phyloP scores from a whole-genome alignment of 495 filamentous ascomycete genomes.

The Neurospora intermedia region DNA sequence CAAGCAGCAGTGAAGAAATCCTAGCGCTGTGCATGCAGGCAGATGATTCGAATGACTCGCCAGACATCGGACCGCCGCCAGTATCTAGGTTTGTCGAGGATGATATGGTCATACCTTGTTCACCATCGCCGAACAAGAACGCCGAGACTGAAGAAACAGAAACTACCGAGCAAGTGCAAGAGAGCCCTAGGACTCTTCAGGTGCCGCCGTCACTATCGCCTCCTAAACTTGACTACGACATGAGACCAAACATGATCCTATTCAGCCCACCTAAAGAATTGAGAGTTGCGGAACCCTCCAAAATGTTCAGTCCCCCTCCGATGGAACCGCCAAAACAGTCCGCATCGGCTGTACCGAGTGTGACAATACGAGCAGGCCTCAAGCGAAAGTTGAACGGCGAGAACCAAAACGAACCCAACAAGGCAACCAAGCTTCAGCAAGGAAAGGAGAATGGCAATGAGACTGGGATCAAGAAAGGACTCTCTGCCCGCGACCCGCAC shows the following conservation, averaged over 20 bases:
- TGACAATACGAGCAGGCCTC: slow-evolving; percentile 14
- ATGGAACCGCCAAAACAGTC: neutral
- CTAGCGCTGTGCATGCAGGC: slow-evolving; percentile 39
- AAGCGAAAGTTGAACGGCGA: slow-evolving; percentile 29
- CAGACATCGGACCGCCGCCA: slow-evolving; percentile 55
- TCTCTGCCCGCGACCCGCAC: slow-evolving; percentile 5
- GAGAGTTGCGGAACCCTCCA: neutral
- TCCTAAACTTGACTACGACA: slow-evolving; percentile 11
- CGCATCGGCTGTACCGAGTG: neutral
- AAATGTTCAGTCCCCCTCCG: neutral
- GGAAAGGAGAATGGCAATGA: slow-evolving; percentile 23
- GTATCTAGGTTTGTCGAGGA: slow-evolving; percentile 55
- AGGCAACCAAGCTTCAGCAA: neutral
- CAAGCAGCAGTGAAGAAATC: slow-evolving; percentile 29
- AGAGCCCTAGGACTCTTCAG: slow-evolving; percentile 1
- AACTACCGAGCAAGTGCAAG: slow-evolving; percentile 10
- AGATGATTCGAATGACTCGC: slow-evolving; percentile 44
- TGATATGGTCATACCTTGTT: slow-evolving; percentile 40
- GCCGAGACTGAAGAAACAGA: slow-evolving; percentile 6
- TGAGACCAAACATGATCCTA: slow-evolving; percentile 4
- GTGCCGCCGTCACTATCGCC: neutral
- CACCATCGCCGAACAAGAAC: slow-evolving; percentile 29
- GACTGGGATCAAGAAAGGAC: slow-evolving; percentile 3
- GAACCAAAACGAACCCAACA: slow-evolving; percentile 7
- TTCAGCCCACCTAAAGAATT: neutral